Conservation (phyloP, 192 early-diverging fungal species). For the Mortierella alpina region DNA sequence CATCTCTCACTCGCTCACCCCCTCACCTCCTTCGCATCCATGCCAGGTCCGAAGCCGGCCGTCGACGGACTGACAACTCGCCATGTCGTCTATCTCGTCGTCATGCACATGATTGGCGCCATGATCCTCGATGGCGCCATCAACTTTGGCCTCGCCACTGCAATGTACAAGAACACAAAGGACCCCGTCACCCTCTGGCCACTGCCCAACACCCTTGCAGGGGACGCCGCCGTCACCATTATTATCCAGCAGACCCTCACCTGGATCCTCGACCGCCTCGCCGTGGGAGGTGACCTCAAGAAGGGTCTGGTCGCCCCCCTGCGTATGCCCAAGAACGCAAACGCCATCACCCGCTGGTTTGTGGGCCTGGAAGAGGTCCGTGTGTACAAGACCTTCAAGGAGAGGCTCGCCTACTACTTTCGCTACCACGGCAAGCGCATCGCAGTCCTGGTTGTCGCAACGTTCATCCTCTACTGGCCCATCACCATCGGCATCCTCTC, state of each 20-base stretch:
- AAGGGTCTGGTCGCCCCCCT: slow-evolving; percentile 22
- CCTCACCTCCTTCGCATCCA: not conserved
- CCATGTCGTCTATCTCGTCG: slow-evolving; percentile 26
- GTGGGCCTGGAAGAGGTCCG: slow-evolving; percentile 21
- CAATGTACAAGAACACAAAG: slow-evolving; percentile 35
- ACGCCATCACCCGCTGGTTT: slow-evolving; percentile 20
- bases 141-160: slow-evolving; percentile 44
- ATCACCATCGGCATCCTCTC: slow-evolving; percentile 24
- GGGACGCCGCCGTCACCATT: slow-evolving; percentile 33
- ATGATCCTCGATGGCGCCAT: slow-evolving; percentile 35
- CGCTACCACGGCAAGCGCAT: slow-evolving; percentile 14
- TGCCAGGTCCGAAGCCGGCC: slow-evolving; percentile 8
- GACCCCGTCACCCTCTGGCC: slow-evolving; percentile 25
- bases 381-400: slow-evolving; percentile 5
- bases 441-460: slow-evolving; percentile 1
- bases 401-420: not conserved
- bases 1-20: not conserved
- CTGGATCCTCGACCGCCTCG: slow-evolving; percentile 24
- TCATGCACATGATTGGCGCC: slow-evolving; percentile 33
- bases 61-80: slow-evolving; percentile 17
- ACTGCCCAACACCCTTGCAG: slow-evolving; percentile 29
- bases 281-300: slow-evolving; percentile 18
- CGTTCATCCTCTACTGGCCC: slow-evolving; percentile 30
- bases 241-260: slow-evolving; percentile 33
- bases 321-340: slow-evolving; percentile 29